Conservation (phyloP, 1,139 yeast genomes). For the Protomyces inouyei region DNA sequence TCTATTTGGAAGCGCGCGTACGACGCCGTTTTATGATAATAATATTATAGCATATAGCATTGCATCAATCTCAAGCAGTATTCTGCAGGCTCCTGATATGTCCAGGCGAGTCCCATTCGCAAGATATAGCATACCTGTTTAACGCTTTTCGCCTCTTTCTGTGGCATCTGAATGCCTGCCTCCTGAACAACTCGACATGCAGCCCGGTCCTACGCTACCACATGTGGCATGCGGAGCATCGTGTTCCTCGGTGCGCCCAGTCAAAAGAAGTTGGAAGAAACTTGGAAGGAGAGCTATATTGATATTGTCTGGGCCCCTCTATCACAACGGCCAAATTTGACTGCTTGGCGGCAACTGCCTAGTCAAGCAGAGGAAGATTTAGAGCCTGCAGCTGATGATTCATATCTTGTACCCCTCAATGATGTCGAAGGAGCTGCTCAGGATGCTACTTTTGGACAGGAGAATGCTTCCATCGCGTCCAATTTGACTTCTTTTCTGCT, state of each 20-base stretch:
- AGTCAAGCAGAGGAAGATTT: neutral
- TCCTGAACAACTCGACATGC: too few relatives aligned
- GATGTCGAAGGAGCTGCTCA: neutral
- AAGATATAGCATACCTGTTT: neutral
- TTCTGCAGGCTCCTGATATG: too few relatives aligned
- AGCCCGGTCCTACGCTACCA: too few relatives aligned
- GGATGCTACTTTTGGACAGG: neutral
- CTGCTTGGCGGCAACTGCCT: neutral
- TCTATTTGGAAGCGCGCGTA: neutral
- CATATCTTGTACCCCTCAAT: neutral
- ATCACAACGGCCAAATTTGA: neutral
- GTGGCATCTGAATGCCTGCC: too few relatives aligned
- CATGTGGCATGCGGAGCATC: neutral
- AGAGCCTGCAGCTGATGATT: neutral
- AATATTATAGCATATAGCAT: neutral
- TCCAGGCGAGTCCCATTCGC: too few relatives aligned
- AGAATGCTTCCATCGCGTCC: neutral
- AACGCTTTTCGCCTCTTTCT: neutral
- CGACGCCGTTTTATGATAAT: neutral
- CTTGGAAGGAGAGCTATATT: conserved; percentile 8
- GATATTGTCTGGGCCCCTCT: neutral
- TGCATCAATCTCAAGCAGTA: neutral
- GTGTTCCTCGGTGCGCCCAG: conserved; percentile 17
- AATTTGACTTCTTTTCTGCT: neutral
- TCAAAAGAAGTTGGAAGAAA: neutral